Percentiles rank a stretch among this genome's conserved stretches.
phyloP scores from a whole-genome alignment of 1,284 basidiomycete genomes.

The Malassezia globosa region DNA sequence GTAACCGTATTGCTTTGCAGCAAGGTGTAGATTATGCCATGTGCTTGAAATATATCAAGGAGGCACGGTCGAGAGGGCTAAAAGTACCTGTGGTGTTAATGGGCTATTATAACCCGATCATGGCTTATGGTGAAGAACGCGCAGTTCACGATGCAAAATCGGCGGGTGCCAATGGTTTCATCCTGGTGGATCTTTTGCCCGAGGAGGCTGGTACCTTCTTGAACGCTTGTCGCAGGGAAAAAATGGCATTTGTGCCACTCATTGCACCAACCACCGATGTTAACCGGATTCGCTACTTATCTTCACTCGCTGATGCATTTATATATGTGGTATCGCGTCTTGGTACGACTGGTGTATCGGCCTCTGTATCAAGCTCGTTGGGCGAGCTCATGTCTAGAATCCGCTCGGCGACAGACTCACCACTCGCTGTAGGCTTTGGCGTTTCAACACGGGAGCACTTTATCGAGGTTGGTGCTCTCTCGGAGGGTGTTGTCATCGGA shows the following conservation, averaged over 20 bases:
- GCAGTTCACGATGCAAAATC: conserved; percentile 76
- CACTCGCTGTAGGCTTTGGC: conserved; percentile 91
- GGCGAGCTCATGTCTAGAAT: conserved; percentile 45
- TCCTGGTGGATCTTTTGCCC: conserved; percentile 92
- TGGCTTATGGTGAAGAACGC: conserved; percentile 87
- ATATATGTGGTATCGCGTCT: conserved; percentile 82
- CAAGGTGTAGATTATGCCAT: conserved; percentile 37
- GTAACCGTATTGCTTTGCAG: conserved; percentile 53
- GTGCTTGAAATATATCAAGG: conserved; percentile 60
- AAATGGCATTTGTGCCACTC: conserved; percentile 89
- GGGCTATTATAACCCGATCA: conserved; percentile 66
- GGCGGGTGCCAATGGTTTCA: conserved; percentile 91
- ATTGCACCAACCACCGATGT: conserved; percentile 87
- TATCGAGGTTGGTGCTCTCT: conserved; percentile 64
- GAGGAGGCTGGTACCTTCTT: conserved; percentile 88
- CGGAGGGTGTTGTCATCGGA: conserved; percentile 89
- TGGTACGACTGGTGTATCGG: conserved; percentile 90
- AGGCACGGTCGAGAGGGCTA: conserved; percentile 70
- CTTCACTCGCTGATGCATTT: conserved; percentile 87
- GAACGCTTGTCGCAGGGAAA: conserved; percentile 66
- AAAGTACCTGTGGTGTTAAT: conserved; percentile 80
- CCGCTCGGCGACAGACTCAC: conserved; percentile 55
- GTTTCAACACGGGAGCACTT: conserved; percentile 87
- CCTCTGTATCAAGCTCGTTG: conserved; percentile 51
- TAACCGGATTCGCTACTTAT: conserved; percentile 75